Evolutionary conservation across 2,329 filamentous ascomycete genomes (phyloP).

Genomic region (Aureobasidium subglaciale): DNA sequence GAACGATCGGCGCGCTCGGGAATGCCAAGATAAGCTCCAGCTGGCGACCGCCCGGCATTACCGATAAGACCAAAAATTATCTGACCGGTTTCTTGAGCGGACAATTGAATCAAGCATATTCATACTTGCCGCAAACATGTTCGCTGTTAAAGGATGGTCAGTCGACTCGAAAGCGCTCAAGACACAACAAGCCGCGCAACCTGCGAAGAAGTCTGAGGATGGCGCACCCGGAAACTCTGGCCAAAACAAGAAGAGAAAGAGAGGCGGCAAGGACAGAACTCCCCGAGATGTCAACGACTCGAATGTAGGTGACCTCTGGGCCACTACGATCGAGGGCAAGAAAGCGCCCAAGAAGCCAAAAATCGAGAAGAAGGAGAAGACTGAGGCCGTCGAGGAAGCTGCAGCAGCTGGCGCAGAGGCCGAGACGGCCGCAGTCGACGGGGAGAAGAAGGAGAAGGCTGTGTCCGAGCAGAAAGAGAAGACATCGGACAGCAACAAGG

Average conservation of each 20-base stretch:
- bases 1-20: neutral
- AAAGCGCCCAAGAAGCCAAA: constrained; percentile 24
- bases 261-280: constrained; percentile 28
- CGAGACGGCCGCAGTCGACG: constrained; percentile 20
- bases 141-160: constrained; percentile 89
- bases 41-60: constrained; percentile 1
- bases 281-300: constrained; percentile 49
- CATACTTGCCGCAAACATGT: constrained; percentile 62
- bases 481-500: constrained; percentile 23
- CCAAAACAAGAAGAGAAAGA: constrained; percentile 48
- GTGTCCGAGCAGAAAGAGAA: constrained; percentile 27
- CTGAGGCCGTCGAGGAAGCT: constrained; percentile 19
- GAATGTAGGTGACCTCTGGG: constrained; percentile 76
- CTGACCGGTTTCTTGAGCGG: neutral
- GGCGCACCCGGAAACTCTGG: neutral
- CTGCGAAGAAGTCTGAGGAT: constrained; percentile 19
- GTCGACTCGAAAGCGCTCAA: constrained; percentile 66
- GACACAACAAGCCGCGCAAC: constrained; percentile 50
- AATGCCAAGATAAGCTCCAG: neutral
- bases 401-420: constrained; percentile 21
- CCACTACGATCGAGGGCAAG: constrained; percentile 50
- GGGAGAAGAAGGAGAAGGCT: constrained; percentile 29
- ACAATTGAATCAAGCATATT: too few species aligned
- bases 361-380: constrained; percentile 32
- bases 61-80: constrained; percentile 9